Evolutionary conservation across 2,329 filamentous ascomycete species (phyloP).

Genomic region (Diplodia mutila): DNA sequence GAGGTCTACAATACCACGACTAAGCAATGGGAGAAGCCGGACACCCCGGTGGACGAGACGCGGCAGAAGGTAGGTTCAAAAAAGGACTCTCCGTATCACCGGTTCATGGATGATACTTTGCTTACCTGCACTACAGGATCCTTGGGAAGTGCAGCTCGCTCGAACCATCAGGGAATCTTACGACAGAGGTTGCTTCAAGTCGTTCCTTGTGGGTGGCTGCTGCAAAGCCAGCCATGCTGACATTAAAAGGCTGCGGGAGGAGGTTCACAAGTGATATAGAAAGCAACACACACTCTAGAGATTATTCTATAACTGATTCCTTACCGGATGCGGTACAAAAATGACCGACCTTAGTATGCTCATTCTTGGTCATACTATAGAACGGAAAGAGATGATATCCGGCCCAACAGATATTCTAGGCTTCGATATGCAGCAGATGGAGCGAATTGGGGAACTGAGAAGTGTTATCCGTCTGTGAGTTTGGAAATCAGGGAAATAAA

Average conservation of each 20-base stretch:
- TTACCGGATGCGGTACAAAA: too few species aligned
- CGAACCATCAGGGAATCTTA: background rate
- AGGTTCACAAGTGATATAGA: too few species aligned
- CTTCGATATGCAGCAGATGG: too few species aligned
- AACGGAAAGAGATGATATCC: too few species aligned
- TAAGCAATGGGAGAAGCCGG: background rate
- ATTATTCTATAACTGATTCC: too few species aligned
- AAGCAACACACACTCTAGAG: too few species aligned
- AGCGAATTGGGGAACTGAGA: too few species aligned
- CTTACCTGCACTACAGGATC: background rate
- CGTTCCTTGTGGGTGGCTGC: background rate
- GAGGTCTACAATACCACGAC: constrained; percentile 14
- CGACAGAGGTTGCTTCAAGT: background rate
- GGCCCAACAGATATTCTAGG: too few species aligned
- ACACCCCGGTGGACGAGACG: background rate
- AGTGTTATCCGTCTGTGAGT: too few species aligned
- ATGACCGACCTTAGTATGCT: too few species aligned
- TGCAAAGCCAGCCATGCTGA: constrained; percentile 12
- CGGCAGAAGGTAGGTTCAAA: background rate
- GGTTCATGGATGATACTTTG: background rate
- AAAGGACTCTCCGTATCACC: background rate
- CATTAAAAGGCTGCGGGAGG: background rate
- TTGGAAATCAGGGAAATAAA: too few species aligned
- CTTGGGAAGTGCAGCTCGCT: constrained; percentile 2
- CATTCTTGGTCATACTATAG: too few species aligned